phyloP scores from a whole-genome alignment of 352 stramenopile genomes.

The Stramenopiles sp. region DNA sequence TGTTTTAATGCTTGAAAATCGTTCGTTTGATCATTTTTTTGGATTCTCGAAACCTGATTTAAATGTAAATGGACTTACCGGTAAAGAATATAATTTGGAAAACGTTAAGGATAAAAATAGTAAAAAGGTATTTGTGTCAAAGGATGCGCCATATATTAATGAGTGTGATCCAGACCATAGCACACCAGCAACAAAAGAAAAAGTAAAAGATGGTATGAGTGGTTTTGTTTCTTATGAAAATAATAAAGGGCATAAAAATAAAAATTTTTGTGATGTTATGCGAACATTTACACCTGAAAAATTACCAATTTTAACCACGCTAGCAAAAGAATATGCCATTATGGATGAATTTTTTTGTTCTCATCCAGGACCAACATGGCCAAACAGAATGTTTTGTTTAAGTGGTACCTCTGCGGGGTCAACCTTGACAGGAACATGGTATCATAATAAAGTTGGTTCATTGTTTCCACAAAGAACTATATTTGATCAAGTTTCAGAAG shows the following conservation, averaged over 20 bases:
- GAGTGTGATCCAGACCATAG: not conserved
- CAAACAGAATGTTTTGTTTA: constrained; percentile 16
- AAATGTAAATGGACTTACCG: constrained; percentile 13
- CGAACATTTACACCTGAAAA: constrained; percentile 14
- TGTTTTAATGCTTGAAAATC: constrained; percentile 21
- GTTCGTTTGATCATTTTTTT: constrained; percentile 16
- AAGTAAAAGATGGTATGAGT: not conserved
- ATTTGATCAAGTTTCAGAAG: constrained; percentile 13
- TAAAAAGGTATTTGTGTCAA: not conserved
- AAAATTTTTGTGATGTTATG: constrained; percentile 10
- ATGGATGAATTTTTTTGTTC: constrained; percentile 16
- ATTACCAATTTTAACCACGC: constrained; percentile 12
- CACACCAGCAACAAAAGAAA: not conserved
- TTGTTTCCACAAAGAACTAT: constrained; percentile 16
- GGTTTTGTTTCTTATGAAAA: not conserved
- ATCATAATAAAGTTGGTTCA: too few species aligned
- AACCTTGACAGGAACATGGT: not conserved
- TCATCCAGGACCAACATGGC: constrained; percentile 17
- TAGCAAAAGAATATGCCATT: constrained; percentile 16
- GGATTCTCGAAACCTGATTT: constrained; percentile 12
- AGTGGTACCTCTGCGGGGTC: constrained; percentile 10
- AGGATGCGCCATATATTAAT: not conserved
- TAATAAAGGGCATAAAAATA: not conserved
- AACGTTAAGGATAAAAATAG: not conserved
- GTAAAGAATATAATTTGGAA: not conserved